Evolutionary conservation across 306 rosid genomes (phyloP), one percentile per base, ranked within the genome.

Genomic region (Canavalia ensiformis): DNA sequence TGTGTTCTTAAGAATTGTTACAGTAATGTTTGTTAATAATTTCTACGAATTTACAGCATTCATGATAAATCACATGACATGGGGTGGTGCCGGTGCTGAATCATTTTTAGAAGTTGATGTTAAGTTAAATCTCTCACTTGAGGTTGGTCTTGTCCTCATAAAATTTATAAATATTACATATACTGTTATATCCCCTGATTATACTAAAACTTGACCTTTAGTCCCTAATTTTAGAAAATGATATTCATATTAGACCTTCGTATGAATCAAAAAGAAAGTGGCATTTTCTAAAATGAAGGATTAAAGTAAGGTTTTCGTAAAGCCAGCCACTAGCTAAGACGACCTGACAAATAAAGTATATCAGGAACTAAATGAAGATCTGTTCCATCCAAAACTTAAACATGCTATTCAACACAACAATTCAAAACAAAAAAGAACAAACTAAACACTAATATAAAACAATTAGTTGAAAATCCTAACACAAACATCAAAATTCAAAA

Each of bases 41-140:
- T 68, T 62, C 62, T 80, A 18, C 0, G 77, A 68, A 44, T 74
- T 79, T 83, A 84, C 91, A 95, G 98, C 97, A n/a, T 76, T 85
- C 74, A 95, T 95, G 98, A 57, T 57, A 72, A 95, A 93, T 83
- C 97, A 84, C 81, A 90, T 95, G 92, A 88, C 86, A 47, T 93
- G 99, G 99, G 85, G 84, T 52, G 83, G 76, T 34, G 49, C 67
- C 68, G 85, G 70, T 68, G 81, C 87, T 34, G 88, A 83, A 75
- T 81, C 93, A 11, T 90, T 77, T 90, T 85, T 95, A 87, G 94
- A 93, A 80, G 90, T 86, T 86, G 95, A 95, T 80, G 90, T 89
- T 55, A 90, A 82, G 83, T 76, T 95, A 84, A 83, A 86, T 75
- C 92, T 95, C 84, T 86, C 92, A 39, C 93, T 93, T 44, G 96